Evolutionary conservation across 371 early-diverging fungal species (phyloP).

Genomic region (Mortierella sp.): DNA sequence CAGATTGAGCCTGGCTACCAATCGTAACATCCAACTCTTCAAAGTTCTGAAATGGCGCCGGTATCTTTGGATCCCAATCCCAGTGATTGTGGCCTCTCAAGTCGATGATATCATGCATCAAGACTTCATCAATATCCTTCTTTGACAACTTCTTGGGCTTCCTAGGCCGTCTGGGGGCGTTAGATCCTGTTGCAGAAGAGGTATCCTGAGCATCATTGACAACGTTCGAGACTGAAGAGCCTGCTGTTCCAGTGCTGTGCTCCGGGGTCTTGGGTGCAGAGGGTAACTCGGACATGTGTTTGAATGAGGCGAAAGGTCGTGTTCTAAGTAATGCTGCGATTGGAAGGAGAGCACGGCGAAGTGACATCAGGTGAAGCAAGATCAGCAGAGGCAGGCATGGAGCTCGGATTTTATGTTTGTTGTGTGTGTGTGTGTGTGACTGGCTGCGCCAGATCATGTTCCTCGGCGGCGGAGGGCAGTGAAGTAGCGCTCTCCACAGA

Average conservation of each 20-base stretch:
- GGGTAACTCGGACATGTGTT: constrained; percentile 21
- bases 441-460: constrained; percentile 3
- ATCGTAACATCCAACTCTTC: constrained; percentile 51
- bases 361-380: constrained; percentile 21
- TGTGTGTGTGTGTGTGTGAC: constrained; percentile 12
- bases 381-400: neutral
- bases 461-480: constrained; percentile 21
- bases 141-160: constrained; percentile 48
- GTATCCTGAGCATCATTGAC: neutral
- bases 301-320: constrained; percentile 1
- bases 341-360: constrained; percentile 17
- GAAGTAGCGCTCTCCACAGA: constrained; percentile 37
- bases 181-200: neutral
- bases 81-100: constrained; percentile 49
- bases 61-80: constrained; percentile 51
- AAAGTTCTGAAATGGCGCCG: constrained; percentile 53
- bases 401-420: constrained; percentile 17
- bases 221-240: neutral
- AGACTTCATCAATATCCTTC: constrained; percentile 53
- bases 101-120: constrained; percentile 52
- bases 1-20: constrained; percentile 46
- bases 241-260: neutral
- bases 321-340: constrained; percentile 4
- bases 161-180: constrained; percentile 22
- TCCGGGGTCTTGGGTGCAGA: constrained; percentile 7